Percentiles rank a stretch among this genome's conserved stretches.
Conservation (phyloP, 2,329 filamentous ascomycete species). For the Aspergillus texensis region DNA sequence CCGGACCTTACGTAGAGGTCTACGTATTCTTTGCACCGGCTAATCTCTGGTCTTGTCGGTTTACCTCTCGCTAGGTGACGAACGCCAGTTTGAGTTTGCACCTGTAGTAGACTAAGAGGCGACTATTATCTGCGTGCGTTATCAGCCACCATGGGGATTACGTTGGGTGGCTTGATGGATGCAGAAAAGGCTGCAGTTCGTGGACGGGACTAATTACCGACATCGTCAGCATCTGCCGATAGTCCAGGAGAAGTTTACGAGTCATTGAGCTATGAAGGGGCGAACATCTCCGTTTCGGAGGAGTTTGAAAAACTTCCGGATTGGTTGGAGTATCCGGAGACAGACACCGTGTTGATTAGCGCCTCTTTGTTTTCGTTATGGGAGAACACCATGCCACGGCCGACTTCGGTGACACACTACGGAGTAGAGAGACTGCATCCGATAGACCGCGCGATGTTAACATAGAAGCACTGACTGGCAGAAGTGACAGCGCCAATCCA, state of each 20-base stretch:
- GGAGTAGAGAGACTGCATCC: neutral
- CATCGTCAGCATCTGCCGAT: neutral
- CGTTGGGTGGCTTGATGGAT: neutral
- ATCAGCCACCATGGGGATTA: neutral
- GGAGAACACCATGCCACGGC: neutral
- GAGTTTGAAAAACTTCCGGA: neutral
- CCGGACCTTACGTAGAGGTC: neutral
- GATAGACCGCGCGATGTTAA: neutral
- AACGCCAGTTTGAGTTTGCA: neutral
- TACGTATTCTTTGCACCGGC: neutral
- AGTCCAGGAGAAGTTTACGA: neutral
- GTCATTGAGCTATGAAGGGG: neutral
- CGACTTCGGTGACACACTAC: neutral
- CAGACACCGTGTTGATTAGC: too few species aligned
- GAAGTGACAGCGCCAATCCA: neutral
- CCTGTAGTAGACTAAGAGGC: neutral
- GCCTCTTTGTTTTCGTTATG: too few species aligned
- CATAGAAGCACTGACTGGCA: neutral
- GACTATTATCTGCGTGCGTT: neutral
- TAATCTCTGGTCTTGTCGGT: neutral
- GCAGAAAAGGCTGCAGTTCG: neutral
- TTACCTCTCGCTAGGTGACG: neutral
- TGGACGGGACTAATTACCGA: neutral
- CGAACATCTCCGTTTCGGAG: neutral
- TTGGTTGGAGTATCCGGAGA: too few species aligned